These are phyloP conservation scores for Yamadazyma tumulicola DNA, from an alignment of 805 yeast species.

Conservation along the genomic window DNA sequence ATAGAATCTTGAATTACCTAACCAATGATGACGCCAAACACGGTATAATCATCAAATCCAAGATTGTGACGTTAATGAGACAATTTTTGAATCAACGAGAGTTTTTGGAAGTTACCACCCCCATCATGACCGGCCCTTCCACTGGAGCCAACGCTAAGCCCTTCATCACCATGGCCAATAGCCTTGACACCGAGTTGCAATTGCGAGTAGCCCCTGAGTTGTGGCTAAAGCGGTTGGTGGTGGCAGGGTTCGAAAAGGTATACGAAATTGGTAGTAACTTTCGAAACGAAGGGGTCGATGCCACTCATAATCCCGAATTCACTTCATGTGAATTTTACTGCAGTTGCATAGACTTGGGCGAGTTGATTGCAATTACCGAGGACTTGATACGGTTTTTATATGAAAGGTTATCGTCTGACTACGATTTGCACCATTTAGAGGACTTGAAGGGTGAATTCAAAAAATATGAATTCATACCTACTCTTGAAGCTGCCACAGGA, in stretches of 20 bases:
- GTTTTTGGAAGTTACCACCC: constrained; percentile 87
- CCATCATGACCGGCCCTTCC: constrained; percentile 66
- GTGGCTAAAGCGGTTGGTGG: constrained; percentile 82
- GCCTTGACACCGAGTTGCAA: constrained; percentile 31
- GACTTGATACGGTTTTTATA: constrained; percentile 46
- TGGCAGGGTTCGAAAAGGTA: constrained; percentile 81
- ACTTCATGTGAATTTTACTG: constrained; percentile 88
- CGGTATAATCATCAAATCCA: constrained; percentile 48
- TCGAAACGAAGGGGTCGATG: constrained; percentile 90
- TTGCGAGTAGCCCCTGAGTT: constrained; percentile 92
- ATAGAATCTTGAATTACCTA: constrained; percentile 72
- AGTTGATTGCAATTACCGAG: constrained; percentile 65
- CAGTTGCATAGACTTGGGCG: constrained; percentile 61
- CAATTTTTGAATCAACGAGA: constrained; percentile 48
- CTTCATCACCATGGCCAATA: constrained; percentile 49
- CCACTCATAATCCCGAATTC: constrained; percentile 93
- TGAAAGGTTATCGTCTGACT: constrained; percentile 7
- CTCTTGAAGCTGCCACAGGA: constrained; percentile 55
- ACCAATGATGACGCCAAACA: constrained; percentile 52
- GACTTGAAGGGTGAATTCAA: constrained; percentile 11
- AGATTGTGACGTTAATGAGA: constrained; percentile 55
- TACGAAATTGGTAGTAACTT: constrained; percentile 84
- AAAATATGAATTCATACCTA: constrained; percentile 63
- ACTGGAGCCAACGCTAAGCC: constrained; percentile 96
- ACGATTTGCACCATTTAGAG: background rate